A percentile compares a stretch with the other conserved stretches of the same genome.
These are phyloP conservation scores for Selaginella moellendorffii DNA, from an alignment of 75 land plant species.

Conservation along the genomic window DNA sequence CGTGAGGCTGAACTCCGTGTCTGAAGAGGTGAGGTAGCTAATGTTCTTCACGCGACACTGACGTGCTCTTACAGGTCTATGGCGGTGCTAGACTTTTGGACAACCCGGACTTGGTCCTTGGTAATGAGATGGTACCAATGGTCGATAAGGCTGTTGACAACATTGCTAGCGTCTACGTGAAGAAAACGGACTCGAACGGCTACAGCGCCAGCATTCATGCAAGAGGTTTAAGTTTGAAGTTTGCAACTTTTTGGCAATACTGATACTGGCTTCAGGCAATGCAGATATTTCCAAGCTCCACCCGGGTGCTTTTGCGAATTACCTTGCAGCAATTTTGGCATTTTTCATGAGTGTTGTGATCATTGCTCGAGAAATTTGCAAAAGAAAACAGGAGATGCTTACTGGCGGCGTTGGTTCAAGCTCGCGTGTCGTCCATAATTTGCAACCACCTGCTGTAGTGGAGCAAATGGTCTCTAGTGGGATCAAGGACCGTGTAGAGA, in stretches of 20 bases:
- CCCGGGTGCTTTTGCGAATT: background rate
- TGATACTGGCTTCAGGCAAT: background rate
- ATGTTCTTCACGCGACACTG: background rate
- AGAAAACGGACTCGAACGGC: background rate
- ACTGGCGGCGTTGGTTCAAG: no score
- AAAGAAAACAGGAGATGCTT: background rate
- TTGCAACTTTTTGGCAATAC: background rate
- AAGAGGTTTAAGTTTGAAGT: background rate
- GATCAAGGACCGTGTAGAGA: background rate
- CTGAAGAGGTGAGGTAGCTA: conserved; percentile 42
- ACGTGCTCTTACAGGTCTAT: background rate
- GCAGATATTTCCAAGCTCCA: background rate
- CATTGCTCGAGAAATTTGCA: background rate
- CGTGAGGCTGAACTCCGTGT: conserved; percentile 33
- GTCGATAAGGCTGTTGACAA: background rate
- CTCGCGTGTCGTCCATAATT: no score
- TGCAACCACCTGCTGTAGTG: no score
- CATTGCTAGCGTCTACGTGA: background rate
- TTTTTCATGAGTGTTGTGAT: background rate
- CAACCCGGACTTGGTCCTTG: background rate
- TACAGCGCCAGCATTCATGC: background rate
- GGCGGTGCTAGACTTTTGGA: background rate
- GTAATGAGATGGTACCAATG: background rate
- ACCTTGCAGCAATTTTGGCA: background rate
- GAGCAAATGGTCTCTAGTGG: background rate